phyloP scores from a whole-genome alignment of 1,139 yeast species.

The Casaregolazyma suthepensis region DNA sequence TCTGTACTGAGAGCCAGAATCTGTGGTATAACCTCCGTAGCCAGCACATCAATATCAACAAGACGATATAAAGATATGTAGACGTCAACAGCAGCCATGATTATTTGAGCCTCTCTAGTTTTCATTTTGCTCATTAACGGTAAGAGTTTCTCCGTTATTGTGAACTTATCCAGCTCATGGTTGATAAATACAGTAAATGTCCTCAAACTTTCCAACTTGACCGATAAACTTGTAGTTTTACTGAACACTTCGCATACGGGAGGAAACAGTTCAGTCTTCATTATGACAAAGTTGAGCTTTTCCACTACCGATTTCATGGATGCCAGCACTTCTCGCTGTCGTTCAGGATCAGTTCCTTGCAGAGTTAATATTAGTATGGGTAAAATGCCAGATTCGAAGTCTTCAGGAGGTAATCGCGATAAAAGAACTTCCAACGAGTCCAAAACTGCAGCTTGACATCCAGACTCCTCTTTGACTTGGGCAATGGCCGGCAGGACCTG shows the following conservation, averaged over 20 bases:
- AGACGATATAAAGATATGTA: conserved; percentile 38
- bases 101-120: conserved; percentile 67
- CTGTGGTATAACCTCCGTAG: conserved; percentile 45
- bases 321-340: conserved; percentile 55
- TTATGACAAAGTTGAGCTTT: conserved; percentile 61
- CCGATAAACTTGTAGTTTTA: conserved; percentile 74
- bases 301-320: conserved; percentile 42
- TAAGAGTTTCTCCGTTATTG: conserved; percentile 67
- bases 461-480: conserved; percentile 43
- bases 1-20: conserved; percentile 45
- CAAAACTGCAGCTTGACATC: conserved; percentile 48
- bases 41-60: conserved; percentile 40
- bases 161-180: conserved; percentile 59
- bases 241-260: conserved; percentile 65
- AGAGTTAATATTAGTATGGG: conserved; percentile 33
- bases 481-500: conserved; percentile 49
- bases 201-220: conserved; percentile 64
- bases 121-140: conserved; percentile 72
- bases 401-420: conserved; percentile 43
- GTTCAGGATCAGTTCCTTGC: conserved; percentile 33
- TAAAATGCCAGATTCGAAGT: conserved; percentile 34
- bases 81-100: conserved; percentile 49
- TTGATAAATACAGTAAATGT: conserved; percentile 57
- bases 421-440: conserved; percentile 50
- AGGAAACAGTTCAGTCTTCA: conserved; percentile 71